Percentiles rank a stretch among this genome's conserved stretches.
These are phyloP conservation scores for Citrus unshiu DNA, from an alignment of 345 rosid species.

Conservation along the genomic window DNA sequence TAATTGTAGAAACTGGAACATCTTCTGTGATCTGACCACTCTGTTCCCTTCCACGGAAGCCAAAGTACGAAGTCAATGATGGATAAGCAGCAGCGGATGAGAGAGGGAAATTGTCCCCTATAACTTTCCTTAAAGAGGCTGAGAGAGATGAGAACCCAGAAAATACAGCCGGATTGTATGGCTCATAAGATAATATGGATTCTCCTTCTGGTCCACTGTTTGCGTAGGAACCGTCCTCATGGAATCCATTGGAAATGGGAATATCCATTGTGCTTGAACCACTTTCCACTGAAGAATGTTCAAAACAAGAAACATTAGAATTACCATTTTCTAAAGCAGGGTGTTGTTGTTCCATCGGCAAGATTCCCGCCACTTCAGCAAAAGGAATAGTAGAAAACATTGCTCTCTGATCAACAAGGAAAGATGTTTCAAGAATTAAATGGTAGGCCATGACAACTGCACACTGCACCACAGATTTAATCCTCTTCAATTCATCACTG, in stretches of 20 bases:
- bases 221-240: slow-evolving; percentile 26
- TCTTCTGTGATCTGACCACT: slow-evolving; percentile 30
- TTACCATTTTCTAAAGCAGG: slow-evolving; percentile 27
- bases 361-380: slow-evolving; percentile 24
- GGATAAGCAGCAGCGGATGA: slow-evolving; percentile 37
- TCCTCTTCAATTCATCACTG: slow-evolving; percentile 74
- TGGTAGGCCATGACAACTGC: slow-evolving; percentile 72
- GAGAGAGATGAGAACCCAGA: slow-evolving; percentile 78
- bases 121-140: slow-evolving; percentile 65
- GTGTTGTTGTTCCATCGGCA: slow-evolving; percentile 20
- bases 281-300: slow-evolving; percentile 27
- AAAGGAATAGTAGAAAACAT: slow-evolving; percentile 72
- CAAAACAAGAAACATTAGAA: slow-evolving; percentile 18
- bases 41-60: slow-evolving; percentile 35
- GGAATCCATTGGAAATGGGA: slow-evolving; percentile 47
- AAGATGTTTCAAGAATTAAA: slow-evolving; percentile 91
- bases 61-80: slow-evolving; percentile 59
- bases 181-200: slow-evolving; percentile 50
- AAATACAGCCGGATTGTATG: slow-evolving; percentile 71
- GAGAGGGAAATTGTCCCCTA: slow-evolving; percentile 42
- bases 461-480: slow-evolving; percentile 72
- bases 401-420: slow-evolving; percentile 70
- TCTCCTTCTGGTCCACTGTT: slow-evolving; percentile 31
- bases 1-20: slow-evolving; percentile 34
- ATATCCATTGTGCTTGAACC: slow-evolving; percentile 26